These are phyloP conservation scores for Panicum miliaceum DNA, from an alignment of 176 grass and related monocot species.

Conservation along the genomic window DNA sequence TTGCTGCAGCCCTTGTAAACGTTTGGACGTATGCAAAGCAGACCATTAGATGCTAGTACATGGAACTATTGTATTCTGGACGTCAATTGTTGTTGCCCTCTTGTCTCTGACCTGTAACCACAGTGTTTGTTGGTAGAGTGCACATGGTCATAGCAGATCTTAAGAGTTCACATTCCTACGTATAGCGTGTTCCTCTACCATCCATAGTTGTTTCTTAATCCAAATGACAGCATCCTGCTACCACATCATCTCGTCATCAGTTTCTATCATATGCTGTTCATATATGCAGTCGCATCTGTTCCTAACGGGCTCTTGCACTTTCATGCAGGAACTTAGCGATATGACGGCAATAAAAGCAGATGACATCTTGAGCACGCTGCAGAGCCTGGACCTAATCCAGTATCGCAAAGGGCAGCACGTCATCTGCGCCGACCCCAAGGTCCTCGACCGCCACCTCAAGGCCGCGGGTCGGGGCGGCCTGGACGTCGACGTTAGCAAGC, in stretches of 20 bases:
- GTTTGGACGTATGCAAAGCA: constrained; percentile 41
- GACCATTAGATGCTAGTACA: constrained; percentile 22
- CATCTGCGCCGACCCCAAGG: constrained; percentile 92
- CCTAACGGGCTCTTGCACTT: constrained; percentile 24
- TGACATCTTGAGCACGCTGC: constrained; percentile 87
- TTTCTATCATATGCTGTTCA: background rate
- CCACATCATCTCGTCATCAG: background rate
- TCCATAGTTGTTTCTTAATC: background rate
- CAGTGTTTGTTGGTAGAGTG: background rate
- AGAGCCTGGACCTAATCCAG: constrained; percentile 89
- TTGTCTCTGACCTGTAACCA: constrained; percentile 24
- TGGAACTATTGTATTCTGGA: constrained; percentile 48
- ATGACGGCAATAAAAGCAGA: constrained; percentile 97
- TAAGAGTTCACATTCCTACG: background rate
- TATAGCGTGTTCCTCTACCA: background rate
- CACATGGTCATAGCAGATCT: constrained; percentile 22
- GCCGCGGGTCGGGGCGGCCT: constrained; percentile 86
- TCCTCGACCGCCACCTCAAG: constrained; percentile 93
- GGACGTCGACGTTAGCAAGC: constrained; percentile 89
- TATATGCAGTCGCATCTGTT: background rate
- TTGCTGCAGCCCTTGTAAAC: constrained; percentile 14
- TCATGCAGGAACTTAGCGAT: constrained; percentile 85
- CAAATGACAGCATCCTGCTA: background rate
- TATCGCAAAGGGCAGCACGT: constrained; percentile 97
- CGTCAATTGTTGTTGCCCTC: constrained; percentile 23